These are phyloP conservation scores for Uronychia binucleata DNA, from an alignment of 73 alveolate species.

Conservation along the genomic window DNA sequence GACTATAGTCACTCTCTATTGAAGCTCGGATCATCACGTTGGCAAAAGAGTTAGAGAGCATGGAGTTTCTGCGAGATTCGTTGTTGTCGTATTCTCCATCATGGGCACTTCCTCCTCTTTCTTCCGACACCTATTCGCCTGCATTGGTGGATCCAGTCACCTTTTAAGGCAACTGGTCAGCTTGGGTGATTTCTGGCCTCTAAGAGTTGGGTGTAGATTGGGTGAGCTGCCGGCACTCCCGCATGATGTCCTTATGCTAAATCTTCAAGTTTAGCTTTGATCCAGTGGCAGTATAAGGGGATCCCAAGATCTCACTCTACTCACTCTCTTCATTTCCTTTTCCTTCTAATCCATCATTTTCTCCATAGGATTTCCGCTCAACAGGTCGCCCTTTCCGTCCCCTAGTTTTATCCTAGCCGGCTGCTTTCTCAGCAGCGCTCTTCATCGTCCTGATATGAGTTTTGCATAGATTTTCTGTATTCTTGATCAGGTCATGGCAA, in stretches of 20 bases:
- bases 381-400: not conserved
- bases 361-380: not conserved
- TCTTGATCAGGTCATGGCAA: slow-evolving; percentile 7
- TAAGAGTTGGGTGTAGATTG: too few relatives aligned
- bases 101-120: not conserved
- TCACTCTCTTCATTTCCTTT: not conserved
- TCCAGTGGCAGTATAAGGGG: not conserved
- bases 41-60: not conserved
- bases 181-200: too few relatives aligned
- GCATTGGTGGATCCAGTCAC: too few relatives aligned
- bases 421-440: not conserved
- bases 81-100: not conserved
- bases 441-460: not conserved
- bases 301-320: not conserved
- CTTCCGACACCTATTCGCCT: not conserved
- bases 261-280: not conserved
- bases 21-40: slow-evolving; percentile 11
- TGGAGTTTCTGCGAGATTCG: not conserved
- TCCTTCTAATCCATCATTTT: not conserved
- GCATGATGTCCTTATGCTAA: not conserved
- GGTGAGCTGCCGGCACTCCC: not conserved
- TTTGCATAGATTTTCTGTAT: slow-evolving; percentile 7
- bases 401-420: not conserved
- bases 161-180: too few relatives aligned
- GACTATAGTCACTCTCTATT: slow-evolving; percentile 4